Evolutionary conservation across 2,329 filamentous ascomycete species (phyloP).

Genomic region (Dryadomyces quercus-mongolicae): DNA sequence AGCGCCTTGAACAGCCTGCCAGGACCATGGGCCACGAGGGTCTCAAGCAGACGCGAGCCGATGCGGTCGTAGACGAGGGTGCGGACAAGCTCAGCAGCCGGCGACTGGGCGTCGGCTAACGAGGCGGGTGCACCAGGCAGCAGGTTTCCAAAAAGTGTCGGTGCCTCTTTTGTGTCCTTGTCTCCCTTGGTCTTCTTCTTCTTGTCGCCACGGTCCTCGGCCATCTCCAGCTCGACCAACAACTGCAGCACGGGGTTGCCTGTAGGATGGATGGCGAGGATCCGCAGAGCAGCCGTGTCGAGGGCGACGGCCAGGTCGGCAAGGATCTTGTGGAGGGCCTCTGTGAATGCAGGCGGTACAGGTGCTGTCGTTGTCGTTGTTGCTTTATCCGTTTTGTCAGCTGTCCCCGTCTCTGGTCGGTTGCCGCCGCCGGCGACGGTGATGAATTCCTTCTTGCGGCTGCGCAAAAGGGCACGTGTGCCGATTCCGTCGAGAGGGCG

Average conservation of each 20-base stretch:
- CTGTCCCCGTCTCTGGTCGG: conserved; percentile 21
- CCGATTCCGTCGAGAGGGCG: conserved; percentile 60
- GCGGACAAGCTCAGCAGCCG: conserved; percentile 66
- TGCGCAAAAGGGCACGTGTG: conserved; percentile 66
- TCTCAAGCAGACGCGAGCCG: conserved; percentile 82
- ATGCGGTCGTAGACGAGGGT: conserved; percentile 81
- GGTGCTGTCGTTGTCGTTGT: too few species aligned
- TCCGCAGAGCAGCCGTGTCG: conserved; percentile 67
- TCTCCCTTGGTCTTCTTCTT: too few species aligned
- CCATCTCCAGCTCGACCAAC: conserved; percentile 74
- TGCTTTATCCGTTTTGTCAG: conserved; percentile 4
- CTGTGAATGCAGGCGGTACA: conserved; percentile 68
- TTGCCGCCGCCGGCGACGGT: conserved; percentile 44
- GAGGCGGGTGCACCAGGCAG: conserved; percentile 64
- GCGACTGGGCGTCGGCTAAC: conserved; percentile 59
- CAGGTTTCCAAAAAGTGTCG: conserved; percentile 58
- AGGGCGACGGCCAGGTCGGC: conserved; percentile 61
- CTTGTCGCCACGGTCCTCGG: conserved; percentile 41
- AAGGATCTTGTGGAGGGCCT: conserved; percentile 73
- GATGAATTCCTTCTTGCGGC: conserved; percentile 83
- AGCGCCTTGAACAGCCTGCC: conserved; percentile 86
- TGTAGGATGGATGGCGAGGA: conserved; percentile 77
- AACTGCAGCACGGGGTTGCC: conserved; percentile 92
- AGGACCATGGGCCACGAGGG: conserved; percentile 66
- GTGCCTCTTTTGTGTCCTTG: conserved; percentile 18